A percentile compares a stretch with the other conserved stretches of the same genome.
Evolutionary conservation across 805 yeast species (phyloP).

Genomic region (Candida nanaspora): DNA sequence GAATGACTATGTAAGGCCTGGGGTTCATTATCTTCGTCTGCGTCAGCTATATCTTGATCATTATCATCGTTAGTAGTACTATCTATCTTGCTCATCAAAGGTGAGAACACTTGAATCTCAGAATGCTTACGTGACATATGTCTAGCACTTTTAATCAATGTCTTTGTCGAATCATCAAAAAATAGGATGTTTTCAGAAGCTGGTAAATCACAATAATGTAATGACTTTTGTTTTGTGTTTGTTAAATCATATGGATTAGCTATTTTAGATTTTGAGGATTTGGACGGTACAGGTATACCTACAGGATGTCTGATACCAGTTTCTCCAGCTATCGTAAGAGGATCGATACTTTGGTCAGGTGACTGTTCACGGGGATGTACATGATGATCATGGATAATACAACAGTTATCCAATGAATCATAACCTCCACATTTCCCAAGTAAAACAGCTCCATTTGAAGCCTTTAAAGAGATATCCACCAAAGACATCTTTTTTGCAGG

Average conservation of each 20-base stretch:
- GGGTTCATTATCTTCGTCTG: background rate
- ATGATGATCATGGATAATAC: background rate
- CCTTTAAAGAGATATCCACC: conserved; percentile 23
- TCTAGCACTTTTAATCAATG: conserved; percentile 16
- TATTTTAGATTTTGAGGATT: no score
- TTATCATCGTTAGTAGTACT: background rate
- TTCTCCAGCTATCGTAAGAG: no score
- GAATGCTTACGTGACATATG: conserved; percentile 22
- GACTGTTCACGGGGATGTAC: no score
- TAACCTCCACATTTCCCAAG: conserved; percentile 27
- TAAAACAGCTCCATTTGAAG: conserved; percentile 18
- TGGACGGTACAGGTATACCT: no score
- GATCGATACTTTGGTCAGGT: no score
- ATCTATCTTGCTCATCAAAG: conserved; percentile 15
- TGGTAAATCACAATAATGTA: conserved; percentile 28
- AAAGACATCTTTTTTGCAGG: conserved; percentile 15
- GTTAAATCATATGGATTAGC: background rate
- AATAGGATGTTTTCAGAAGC: conserved; percentile 26
- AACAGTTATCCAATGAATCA: conserved; percentile 10
- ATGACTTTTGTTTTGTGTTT: background rate
- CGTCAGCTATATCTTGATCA: background rate
- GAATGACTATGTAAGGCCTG: background rate
- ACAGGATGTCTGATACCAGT: no score
- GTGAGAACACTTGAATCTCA: conserved; percentile 24
- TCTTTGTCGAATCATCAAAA: conserved; percentile 17